Base-by-base conservation (phyloP, 2,329 filamentous ascomycete species). In the Penicillium occitanis region DNA sequence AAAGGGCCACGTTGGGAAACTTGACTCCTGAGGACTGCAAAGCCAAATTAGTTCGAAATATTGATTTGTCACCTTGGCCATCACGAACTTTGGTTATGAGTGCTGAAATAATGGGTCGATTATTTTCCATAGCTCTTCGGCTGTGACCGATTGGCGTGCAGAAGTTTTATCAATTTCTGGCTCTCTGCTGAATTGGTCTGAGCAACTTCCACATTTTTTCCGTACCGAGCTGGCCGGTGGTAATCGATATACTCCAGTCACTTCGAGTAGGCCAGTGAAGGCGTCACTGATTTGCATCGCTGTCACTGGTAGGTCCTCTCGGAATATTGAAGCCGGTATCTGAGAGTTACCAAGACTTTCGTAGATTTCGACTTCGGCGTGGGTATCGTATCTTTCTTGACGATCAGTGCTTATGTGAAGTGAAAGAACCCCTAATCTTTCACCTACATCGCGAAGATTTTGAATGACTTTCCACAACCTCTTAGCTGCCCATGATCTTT, bases 381-480 rank as follows among this genome's bases (percentile, higher is more conserved):
- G 7, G n/a, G 46, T 25, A 50, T 50, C 10, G 22, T 50, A n/a
- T 50, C n/a, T 50, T 10, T 25, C 17, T 50, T 50, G 46, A 10
- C 17, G 46, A 13, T 25, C 46, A 50, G 46, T 19, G 46, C 10
- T 50, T 50, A 19, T 50, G 46, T 8, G 46, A 50, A 17, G 17
- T 13, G 17, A 50, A 25, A 50, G 22, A 50, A 50, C 22, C 46
- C 46, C 46, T 50, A n/a, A 25, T 50, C 46, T 25, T 50, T 50
- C 46, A 50, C 46, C 46, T 13, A 50, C 46, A 17, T n/a, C 46
- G 7, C 46, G 46, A 50, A 50, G 46, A 50, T 50, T 17, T 50
- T 50, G n/a, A 50, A 50, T 50, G 17, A 50, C 46, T 50, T 50
- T 50, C 46, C 46, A 50, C 46, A 50, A n/a, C 46, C 46, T 10